Evolutionary conservation across 352 stramenopile species (phyloP), one percentile per base, ranked within the genome.

Genomic region (Phytophthora vignae): DNA sequence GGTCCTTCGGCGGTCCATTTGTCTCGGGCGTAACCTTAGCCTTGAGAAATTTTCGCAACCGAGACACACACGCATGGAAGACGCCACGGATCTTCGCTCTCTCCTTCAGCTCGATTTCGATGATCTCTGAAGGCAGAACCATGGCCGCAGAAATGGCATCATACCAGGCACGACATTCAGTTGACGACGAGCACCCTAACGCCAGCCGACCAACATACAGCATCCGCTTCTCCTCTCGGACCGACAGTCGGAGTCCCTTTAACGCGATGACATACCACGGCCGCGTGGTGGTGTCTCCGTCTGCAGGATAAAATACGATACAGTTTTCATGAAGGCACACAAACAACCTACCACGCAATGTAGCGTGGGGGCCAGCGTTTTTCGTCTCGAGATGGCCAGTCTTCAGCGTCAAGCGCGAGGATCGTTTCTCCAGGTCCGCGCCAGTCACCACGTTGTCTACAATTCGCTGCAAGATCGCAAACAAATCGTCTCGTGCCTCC

Each of bases 201-300:
- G 77, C 77, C 33, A 93, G 60, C 4, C 89, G 82, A 27, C 89
- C 87, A 55, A 96, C 75, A 38, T 78, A 69, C 52, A 96, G 71
- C 60, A 85, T 55, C 27, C 84, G 81, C 42, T 92, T 93, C 48
- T 90, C 86, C 68, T 91, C 86, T 58, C 86, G 82, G 52, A 79
- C 84, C 14, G 79, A 81, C 55, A 95, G 67, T 19, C 88, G 83
- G 40, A 96, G 77, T 11, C 87, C 87, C 21, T 81, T 80, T 27
- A 96, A 71, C 7, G 84, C 81, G 25, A 90, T 64, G 11, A 94
- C 88, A 78, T 95, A 96, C 90, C 90, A 96, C 50, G 90, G 90
- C 17, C 87, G 68, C 12, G 74, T 82, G 14, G 50, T 85, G 15
- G 74, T 88, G 61, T 92, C 87, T 67, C 77, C 77, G 29, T 90